These are phyloP conservation scores for Tetracentron sinense DNA, from an alignment of 164 flowering plant species.

Conservation along the genomic window DNA sequence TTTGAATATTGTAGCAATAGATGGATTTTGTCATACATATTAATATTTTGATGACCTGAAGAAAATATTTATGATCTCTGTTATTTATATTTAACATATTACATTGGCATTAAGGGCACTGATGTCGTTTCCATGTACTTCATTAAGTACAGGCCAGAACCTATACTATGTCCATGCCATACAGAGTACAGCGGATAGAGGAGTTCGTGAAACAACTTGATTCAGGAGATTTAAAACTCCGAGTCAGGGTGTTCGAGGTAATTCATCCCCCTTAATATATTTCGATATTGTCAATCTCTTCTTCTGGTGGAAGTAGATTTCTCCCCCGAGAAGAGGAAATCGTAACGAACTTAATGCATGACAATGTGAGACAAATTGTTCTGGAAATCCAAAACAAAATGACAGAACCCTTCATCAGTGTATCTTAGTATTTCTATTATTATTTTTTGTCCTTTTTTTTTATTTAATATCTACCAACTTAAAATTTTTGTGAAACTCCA, in stretches of 20 bases:
- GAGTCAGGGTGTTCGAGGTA: constrained; percentile 97
- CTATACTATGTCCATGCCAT: constrained; percentile 85
- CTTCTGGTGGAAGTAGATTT: too few relatives aligned
- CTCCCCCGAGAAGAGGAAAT: too few relatives aligned
- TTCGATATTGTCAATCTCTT: too few relatives aligned
- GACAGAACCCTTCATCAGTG: too few relatives aligned
- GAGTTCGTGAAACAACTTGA: constrained; percentile 90
- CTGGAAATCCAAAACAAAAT: too few relatives aligned
- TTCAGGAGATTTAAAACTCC: constrained; percentile 82
- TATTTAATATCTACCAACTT: not conserved
- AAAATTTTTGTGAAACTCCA: not conserved
- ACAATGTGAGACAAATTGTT: too few relatives aligned
- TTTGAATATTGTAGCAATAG: not conserved
- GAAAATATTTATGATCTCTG: not conserved
- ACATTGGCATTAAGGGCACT: constrained; percentile 3
- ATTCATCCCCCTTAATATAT: not conserved
- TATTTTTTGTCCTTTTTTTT: not conserved
- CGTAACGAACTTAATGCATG: too few relatives aligned
- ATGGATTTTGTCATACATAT: not conserved
- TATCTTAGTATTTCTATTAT: not conserved
- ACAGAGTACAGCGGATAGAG: constrained; percentile 81
- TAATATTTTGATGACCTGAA: too few relatives aligned
- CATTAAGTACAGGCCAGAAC: constrained; percentile 64
- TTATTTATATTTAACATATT: not conserved
- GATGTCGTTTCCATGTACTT: not conserved